Evolutionary conservation across 257 asterid species (phyloP), one percentile per base, ranked within the genome.

Genomic region (Knoxia roxburghii): DNA sequence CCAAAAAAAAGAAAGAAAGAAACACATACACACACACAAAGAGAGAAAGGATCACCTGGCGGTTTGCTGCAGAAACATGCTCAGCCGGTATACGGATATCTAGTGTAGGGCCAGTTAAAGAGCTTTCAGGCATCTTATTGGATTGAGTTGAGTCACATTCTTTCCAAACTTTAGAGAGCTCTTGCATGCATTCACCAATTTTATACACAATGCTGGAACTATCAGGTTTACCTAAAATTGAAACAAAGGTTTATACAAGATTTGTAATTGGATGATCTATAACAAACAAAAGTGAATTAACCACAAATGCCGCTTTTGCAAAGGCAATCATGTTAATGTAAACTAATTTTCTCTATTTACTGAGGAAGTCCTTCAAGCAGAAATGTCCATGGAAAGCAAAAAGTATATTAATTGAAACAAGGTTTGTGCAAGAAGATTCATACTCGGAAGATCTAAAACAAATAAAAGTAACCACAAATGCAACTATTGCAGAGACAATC

Each of bases 81-180:
- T 94, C 97, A 65, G 99, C 96, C 75, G 99, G 95, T 80, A 94
- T 90, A 68, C 92, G 80, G 64, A 94, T 85, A 75, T 94, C 99
- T 54, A 94, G 75, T 40, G 99, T 88, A 70, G 91, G 97, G 59
- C 92, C 95, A 81, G 62, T 79, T 67, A 79, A 90, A 77, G 88
- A 73, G 70, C 87, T 80, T 73, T 82, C 96, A 68, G 76, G 51
- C 48, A 85, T 69, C 83, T 81, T 83, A 69, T 88, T 92, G 66
- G 81, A 77, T 78, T 80, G 91, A 17, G 83, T 77, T 55, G 77
- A 70, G 78, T 83, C 81, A 80, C 78, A 78, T 76, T 90, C 96
- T 75, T 80, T 84, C 99, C 97, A 90, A 71, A 88, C 70, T 74
- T 83, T 83, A 52, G 85, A 75, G 57, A 90, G 80, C 72, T 90